phyloP scores from a whole-genome alignment of 495 filamentous ascomycete genomes.

The Tetracladium marchalianum region DNA sequence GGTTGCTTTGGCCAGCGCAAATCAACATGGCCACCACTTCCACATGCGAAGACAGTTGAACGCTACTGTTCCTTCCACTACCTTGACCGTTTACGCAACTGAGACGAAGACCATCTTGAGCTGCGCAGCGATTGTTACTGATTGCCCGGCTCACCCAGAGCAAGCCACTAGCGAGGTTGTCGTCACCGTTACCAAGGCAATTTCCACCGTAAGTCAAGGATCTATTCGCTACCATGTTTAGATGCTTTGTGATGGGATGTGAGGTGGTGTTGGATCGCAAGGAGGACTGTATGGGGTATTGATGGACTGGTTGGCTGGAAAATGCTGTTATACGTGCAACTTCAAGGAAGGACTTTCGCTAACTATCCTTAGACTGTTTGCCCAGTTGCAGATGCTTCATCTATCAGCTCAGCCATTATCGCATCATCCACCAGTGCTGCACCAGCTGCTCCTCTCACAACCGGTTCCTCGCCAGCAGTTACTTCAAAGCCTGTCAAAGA shows the following conservation, averaged over 20 bases:
- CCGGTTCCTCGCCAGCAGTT: neutral
- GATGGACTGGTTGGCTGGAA: too few species aligned
- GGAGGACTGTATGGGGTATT: too few species aligned
- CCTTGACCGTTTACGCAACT: conserved; percentile 28
- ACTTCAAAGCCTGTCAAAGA: neutral
- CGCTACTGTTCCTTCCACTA: conserved; percentile 14
- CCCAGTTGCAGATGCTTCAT: conserved; percentile 18
- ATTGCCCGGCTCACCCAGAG: conserved; percentile 22
- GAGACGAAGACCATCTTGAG: conserved; percentile 22
- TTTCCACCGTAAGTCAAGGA: conserved; percentile 16
- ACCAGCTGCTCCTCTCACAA: conserved; percentile 4
- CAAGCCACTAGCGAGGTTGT: conserved; percentile 15
- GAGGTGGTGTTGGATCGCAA: too few species aligned
- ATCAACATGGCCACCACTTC: conserved; percentile 24
- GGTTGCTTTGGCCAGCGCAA: conserved; percentile 35
- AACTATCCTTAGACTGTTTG: conserved; percentile 19
- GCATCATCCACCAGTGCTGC: conserved; percentile 7
- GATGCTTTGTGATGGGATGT: too few species aligned
- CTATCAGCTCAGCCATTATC: conserved; percentile 7
- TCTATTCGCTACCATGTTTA: too few species aligned
- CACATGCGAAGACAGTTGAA: conserved; percentile 18
- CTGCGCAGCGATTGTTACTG: conserved; percentile 15
- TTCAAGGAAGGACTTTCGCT: neutral
- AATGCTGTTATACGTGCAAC: too few species aligned
- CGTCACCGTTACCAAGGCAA: conserved; percentile 20